Evolutionary conservation across 169 alveolate species (phyloP), one percentile per base, ranked within the genome.

Genomic region (Plasmodium ovale): DNA sequence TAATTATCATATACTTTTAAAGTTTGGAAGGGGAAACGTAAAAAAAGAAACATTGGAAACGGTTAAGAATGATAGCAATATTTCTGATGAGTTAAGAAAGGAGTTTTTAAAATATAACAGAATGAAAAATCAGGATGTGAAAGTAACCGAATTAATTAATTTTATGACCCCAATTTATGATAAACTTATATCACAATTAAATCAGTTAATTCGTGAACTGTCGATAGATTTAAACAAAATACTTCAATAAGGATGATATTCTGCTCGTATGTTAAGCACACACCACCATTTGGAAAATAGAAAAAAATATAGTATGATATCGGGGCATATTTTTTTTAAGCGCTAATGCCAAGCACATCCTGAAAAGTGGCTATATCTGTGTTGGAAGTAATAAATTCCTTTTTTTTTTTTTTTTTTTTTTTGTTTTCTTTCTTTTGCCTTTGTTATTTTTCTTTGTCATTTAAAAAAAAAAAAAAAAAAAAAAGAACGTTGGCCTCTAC

Each of bases 111-210:
- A 74, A 39, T 74, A 74, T 74, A 64, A 74, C 31, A 35, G 35
- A 4, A 23, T 23, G 25, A 54, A 29, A 59, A 60, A 51, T 62
- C 29, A 74, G 44, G 54, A 74, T 74, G 54, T 53, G 44, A 74
- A 62, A 44, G 74, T 33, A 29, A 25, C 65, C n/a, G 65, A 51
- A 31, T 65, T 60, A 35, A 19, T 60, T 49, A 37, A 74, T 29
- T 74, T 74, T 37, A 59, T 74, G 44, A n/a, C 72, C 19, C 62
- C 67, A 33, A 23, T 39, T 60, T 74, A 74, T 74, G 74, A 74
- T 0, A 62, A 49, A 3, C 60, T 74, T 74, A 29, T 12, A 25
- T 19, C n/a, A 16, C 58, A 74, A 21, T 10, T 74, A 74, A 25
- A 35, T 5, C 47, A 23, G 1, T 19, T 72, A 54, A 72, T 72